Percentiles rank a stretch among this genome's conserved stretches.
Evolutionary conservation across 139 green algal species (phyloP).

Genomic region (Picochlorum sp.): DNA sequence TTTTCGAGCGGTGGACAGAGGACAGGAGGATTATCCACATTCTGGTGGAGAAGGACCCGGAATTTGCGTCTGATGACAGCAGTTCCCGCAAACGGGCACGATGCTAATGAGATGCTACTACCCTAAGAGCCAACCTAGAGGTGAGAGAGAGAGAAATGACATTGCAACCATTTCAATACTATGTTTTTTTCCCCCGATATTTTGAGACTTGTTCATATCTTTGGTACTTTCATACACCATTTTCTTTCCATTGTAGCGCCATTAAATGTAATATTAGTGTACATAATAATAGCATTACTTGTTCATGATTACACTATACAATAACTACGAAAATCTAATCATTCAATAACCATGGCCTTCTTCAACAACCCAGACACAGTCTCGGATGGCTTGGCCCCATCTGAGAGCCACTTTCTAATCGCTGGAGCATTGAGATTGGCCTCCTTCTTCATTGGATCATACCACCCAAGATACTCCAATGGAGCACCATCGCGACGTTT

Average conservation of each 20-base stretch:
- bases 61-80: background rate
- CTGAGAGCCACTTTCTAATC: constrained; percentile 89
- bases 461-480: constrained; percentile 83
- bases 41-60: background rate
- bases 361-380: constrained; percentile 78
- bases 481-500: constrained; percentile 70
- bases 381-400: constrained; percentile 77
- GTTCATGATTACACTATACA: background rate
- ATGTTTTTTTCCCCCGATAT: too few relatives aligned
- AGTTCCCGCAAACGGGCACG: too few relatives aligned
- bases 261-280: too few relatives aligned
- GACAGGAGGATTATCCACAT: constrained; percentile 3
- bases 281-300: too few relatives aligned
- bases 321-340: background rate
- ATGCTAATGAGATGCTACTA: too few relatives aligned
- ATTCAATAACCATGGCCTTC: constrained; percentile 57
- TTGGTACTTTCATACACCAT: too few relatives aligned
- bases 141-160: too few relatives aligned
- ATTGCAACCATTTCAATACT: too few relatives aligned
- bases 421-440: constrained; percentile 84
- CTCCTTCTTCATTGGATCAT: constrained; percentile 81
- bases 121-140: too few relatives aligned
- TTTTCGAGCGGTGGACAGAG: constrained; percentile 1
- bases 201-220: too few relatives aligned
- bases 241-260: too few relatives aligned